These are phyloP conservation scores for Kluyveromyces nonfermentans DNA, from an alignment of 805 yeast genomes.

Conservation along the genomic window DNA sequence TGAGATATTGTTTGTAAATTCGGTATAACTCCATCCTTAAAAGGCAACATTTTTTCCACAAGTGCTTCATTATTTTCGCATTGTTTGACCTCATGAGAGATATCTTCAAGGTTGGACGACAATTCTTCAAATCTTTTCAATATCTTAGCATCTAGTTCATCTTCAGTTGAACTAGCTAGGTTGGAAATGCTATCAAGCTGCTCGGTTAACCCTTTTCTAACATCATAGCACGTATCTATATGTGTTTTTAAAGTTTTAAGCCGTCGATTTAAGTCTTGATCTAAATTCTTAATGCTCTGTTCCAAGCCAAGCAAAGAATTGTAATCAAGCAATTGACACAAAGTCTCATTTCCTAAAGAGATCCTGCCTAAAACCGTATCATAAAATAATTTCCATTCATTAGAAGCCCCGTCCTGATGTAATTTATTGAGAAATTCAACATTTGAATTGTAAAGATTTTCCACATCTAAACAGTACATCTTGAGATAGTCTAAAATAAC, in stretches of 20 bases:
- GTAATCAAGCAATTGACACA: slow-evolving; percentile 14
- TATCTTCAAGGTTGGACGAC: slow-evolving; percentile 10
- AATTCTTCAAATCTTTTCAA: slow-evolving; percentile 19
- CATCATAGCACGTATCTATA: slow-evolving; percentile 11
- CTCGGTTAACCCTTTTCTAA: slow-evolving; percentile 4
- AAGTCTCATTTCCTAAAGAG: slow-evolving; percentile 5
- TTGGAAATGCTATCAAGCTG: neutral
- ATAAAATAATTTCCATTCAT: slow-evolving; percentile 33
- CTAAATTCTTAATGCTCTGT: slow-evolving; percentile 8
- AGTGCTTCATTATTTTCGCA: slow-evolving; percentile 3
- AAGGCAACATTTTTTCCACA: slow-evolving; percentile 4
- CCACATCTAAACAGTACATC: slow-evolving; percentile 40
- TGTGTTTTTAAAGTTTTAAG: slow-evolving; percentile 13
- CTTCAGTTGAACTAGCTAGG: slow-evolving; percentile 10
- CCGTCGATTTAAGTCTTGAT: slow-evolving; percentile 9
- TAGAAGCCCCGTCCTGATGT: slow-evolving; percentile 34
- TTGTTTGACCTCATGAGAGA: slow-evolving; percentile 11
- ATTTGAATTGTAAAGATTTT: slow-evolving; percentile 34
- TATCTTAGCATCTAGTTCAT: slow-evolving; percentile 19
- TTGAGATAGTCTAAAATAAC: slow-evolving; percentile 42
- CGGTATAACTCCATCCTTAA: slow-evolving; percentile 11
- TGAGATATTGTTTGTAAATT: slow-evolving; percentile 21
- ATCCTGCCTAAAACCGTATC: slow-evolving; percentile 14
- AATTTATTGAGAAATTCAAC: slow-evolving; percentile 32
- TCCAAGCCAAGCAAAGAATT: slow-evolving; percentile 7